These are phyloP conservation scores for Musa itinerans DNA, from an alignment of 176 grass and related monocot genomes.

Conservation along the genomic window DNA sequence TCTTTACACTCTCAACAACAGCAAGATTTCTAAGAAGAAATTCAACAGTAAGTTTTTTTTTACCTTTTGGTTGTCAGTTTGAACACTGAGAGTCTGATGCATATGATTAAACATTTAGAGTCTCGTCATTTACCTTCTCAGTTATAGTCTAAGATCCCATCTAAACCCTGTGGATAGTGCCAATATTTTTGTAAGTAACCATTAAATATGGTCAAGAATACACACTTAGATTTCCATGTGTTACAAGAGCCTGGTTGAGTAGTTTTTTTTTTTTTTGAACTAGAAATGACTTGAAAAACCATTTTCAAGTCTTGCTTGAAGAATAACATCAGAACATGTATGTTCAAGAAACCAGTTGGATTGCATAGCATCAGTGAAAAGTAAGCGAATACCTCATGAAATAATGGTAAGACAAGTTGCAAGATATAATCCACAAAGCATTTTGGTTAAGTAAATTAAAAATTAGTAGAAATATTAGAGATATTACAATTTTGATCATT, in stretches of 20 bases:
- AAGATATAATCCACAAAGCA: background rate
- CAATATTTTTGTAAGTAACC: too few relatives aligned
- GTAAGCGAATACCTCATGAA: background rate
- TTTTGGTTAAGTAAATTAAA: background rate
- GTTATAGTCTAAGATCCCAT: background rate
- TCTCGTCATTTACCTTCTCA: background rate
- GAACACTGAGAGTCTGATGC: background rate
- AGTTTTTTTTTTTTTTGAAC: background rate
- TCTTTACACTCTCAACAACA: constrained; percentile 64
- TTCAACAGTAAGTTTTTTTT: constrained; percentile 75
- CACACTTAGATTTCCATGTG: too few relatives aligned
- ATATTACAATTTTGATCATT: too few relatives aligned
- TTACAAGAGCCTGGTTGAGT: too few relatives aligned
- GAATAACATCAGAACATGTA: background rate
- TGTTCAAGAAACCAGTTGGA: background rate
- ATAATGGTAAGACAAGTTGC: background rate
- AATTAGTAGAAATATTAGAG: too few relatives aligned
- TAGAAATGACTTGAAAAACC: background rate
- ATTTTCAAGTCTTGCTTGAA: background rate
- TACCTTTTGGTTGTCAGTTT: background rate
- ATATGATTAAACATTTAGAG: background rate
- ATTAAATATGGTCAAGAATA: too few relatives aligned
- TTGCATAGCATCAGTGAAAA: background rate
- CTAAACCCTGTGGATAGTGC: too few relatives aligned
- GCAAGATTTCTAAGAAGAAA: constrained; percentile 75